Evolutionary conservation across 257 asterid genomes (phyloP), one percentile per base, ranked within the genome.

Genomic region (Pogostemon cablin): DNA sequence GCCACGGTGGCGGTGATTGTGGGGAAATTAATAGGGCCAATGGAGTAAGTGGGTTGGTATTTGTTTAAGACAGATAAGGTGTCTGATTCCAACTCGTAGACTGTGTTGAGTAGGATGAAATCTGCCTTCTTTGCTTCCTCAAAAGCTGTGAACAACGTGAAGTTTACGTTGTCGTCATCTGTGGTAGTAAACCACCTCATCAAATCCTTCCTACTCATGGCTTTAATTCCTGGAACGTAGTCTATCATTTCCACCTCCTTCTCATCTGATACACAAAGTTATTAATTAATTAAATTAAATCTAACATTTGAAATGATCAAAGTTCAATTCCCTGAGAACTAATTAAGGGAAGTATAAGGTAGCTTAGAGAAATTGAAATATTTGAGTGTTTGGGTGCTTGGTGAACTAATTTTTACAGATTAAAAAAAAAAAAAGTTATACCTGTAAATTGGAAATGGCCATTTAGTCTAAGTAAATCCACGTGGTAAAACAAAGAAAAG

Each of bases 1-100:
- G 10, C 20, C 20, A 54, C 9, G 9, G 60, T 54, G 43, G 43
- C 34, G 6, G 42, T 42, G 7, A 9, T 40, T 5, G 41, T 69
- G 40, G 75, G 70, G 41, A 81, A 85, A 32, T 81, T 81, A 39
- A 74, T n/a, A 2, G 78, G 78, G 56, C 78, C 78, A 20, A 74
- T 11, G 7, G 78, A 68, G 9, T 74, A 74, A 10, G 49, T 73
- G 7, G 72, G 78, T 6, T 73, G 72, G 72, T 65, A 44, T 38
- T 73, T 44, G 46, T 56, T 47, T 0, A 73, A 72, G 35, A 68
- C 78, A 4, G 46, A 35, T 55, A 73, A 11, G 6, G 53, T 65
- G 3, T 73, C 68, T 0, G 61, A 4, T 65, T 73, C 78, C 4
- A 73, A 6, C 59, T 73, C 78, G 0, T 55, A 11, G n/a, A 73